Base-by-base conservation (phyloP, 257 asterid species). In the Jacaranda copaia region DNA sequence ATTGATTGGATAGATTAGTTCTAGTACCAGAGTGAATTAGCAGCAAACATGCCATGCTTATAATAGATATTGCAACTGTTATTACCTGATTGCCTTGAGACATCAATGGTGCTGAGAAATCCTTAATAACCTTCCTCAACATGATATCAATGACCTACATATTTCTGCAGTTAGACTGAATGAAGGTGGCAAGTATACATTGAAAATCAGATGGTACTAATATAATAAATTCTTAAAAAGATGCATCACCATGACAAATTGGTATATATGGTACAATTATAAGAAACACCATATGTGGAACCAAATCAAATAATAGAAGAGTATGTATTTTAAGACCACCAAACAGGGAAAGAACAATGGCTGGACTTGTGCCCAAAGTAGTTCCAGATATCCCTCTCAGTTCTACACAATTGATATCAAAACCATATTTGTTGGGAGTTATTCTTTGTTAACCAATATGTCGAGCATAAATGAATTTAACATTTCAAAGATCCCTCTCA, bases 81-180 rank as follows among this genome's bases (percentile, higher is more conserved):
- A 70, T 65, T 82, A 92, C 98, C 98, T 90, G 97, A 82, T 86
- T 85, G 79, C 98, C 86, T 80, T 89, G 92, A 73, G 97, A 86
- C 43, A 79, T 83, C 85, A 90, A 74, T 79, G 87, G 73, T 43
- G 89, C 83, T 3, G 98, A 83, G 82, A 93, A 93, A 85, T 92
- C 95, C 85, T 90, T 90, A 46, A 89, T 88, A 64, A 90, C 85
- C 84, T 90, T 92, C 89, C 88, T 85, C 61, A 92, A 85, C 75
- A 93, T 71, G 70, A 86, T 72, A 82, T 93, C 96, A 72, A 89
- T 85, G 62, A 86, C 96, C 98, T 93, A 79, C 82, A 81, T 45
- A 72, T 77, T 70, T 57, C 68, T 66, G 59, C 16, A 71, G 71
- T 63, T 56, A 82, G 79, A 83, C 68, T 71, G 70, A 46, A 59